Conservation (phyloP, 345 rosid species). For the Fremontodendron californicum region DNA sequence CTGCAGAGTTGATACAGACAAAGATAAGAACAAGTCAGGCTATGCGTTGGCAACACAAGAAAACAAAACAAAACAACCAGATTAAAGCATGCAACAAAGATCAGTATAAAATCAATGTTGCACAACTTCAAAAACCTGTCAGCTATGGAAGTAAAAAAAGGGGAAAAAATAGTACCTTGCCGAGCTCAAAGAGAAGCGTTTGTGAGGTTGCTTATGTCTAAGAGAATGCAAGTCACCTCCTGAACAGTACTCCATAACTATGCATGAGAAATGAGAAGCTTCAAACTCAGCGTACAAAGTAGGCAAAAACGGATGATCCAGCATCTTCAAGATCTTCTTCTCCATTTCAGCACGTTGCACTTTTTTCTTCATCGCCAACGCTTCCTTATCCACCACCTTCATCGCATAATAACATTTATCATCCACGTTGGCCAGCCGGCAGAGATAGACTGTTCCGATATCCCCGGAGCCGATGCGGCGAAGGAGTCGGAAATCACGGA, state of each 20-base stretch:
- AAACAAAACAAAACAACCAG: not conserved
- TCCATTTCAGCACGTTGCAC: conserved; percentile 77
- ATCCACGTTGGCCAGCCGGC: conserved; percentile 44
- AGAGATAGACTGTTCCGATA: conserved; percentile 80
- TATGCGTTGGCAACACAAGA: not conserved
- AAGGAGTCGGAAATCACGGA: conserved; percentile 71
- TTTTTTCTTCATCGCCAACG: conserved; percentile 64
- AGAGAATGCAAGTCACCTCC: conserved; percentile 88
- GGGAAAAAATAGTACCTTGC: conserved; percentile 50
- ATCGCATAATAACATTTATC: conserved; percentile 53
- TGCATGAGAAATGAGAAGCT: conserved; percentile 76
- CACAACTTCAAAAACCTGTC: conserved; percentile 3
- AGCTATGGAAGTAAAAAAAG: not conserved
- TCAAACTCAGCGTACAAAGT: conserved; percentile 83
- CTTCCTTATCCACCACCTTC: conserved; percentile 91
- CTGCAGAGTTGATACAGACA: not conserved
- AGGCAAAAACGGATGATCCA: conserved; percentile 91
- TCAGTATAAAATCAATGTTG: not conserved
- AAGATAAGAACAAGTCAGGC: not conserved
- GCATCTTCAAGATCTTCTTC: conserved; percentile 71
- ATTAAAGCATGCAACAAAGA: not conserved
- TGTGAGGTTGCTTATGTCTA: conserved; percentile 56
- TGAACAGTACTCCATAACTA: conserved; percentile 91
- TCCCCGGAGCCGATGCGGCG: conserved; percentile 84
- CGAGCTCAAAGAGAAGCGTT: conserved; percentile 60